Evolutionary conservation across 805 yeast genomes (phyloP).

Genomic region (Kluyveromyces dobzhanskii): DNA sequence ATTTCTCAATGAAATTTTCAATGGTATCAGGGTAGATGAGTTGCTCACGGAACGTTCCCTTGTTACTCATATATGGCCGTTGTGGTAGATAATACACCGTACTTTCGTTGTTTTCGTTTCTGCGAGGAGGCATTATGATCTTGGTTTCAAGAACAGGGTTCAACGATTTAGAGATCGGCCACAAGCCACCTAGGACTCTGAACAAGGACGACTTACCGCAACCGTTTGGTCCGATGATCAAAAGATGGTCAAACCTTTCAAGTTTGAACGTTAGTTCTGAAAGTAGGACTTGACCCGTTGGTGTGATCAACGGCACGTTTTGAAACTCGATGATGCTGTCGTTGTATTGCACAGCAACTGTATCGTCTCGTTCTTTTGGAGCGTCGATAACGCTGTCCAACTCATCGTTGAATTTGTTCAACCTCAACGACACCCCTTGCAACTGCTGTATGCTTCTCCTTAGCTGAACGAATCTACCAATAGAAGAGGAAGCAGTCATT

Average conservation of each 20-base stretch:
- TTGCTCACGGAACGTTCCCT: constrained; percentile 67
- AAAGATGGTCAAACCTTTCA: constrained; percentile 72
- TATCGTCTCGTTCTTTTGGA: constrained; percentile 17
- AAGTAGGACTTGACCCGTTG: constrained; percentile 68
- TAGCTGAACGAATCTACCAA: constrained; percentile 79
- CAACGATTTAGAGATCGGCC: constrained; percentile 66
- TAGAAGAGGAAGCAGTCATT: constrained; percentile 76
- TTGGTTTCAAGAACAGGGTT: constrained; percentile 54
- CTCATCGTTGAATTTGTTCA: constrained; percentile 58
- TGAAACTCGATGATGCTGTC: constrained; percentile 60
- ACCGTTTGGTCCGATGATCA: constrained; percentile 94
- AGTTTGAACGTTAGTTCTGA: constrained; percentile 60
- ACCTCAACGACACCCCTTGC: constrained; percentile 71
- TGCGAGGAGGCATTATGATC: constrained; percentile 24
- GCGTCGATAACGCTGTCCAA: constrained; percentile 31
- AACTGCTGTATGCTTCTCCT: constrained; percentile 79
- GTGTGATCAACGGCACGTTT: constrained; percentile 76
- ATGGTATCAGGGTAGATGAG: constrained; percentile 78
- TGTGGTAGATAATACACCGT: constrained; percentile 83
- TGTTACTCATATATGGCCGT: constrained; percentile 72
- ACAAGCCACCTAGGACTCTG: constrained; percentile 83
- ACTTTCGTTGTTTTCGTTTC: constrained; percentile 26
- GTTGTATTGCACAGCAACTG: constrained; percentile 35
- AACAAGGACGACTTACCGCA: constrained; percentile 92
- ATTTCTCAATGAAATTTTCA: constrained; percentile 40